Evolutionary conservation across 2,329 filamentous ascomycete species (phyloP), one percentile per base, ranked within the genome.

Genomic region (Thielaviopsis euricoi): DNA sequence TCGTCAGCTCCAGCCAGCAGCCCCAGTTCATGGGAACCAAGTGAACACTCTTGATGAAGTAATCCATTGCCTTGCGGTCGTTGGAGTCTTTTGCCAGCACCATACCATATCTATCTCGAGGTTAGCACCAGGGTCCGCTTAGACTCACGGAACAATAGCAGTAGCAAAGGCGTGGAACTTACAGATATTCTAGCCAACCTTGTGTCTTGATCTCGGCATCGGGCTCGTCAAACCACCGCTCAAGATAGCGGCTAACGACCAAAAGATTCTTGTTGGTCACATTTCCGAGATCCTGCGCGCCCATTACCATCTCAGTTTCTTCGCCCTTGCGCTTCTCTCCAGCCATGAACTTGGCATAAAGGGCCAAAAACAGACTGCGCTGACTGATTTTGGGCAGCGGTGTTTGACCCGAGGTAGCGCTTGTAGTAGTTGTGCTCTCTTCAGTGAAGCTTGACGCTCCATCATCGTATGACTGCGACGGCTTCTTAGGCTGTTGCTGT

Each of bases 291-390:
- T 98, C 93, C 60, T 90, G 84, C 1, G 93, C 91, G 0, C 93
- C 93, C 71, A 97, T 82, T 55, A 98, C 87, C 86, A 96, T 96
- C 71, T 98, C 93, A 22, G 87, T 89, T 59, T 97, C 91, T 70
- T 98, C 93, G 65, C 95, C 88, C 70, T 91, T 95, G 63, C 88
- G 83, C 75, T 97, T 96, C 74, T 98, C 93, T 1, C 93, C 93
- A 0, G 90, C 86, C 62, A 97, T 80, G 67, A 90, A 89, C 67
- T 91, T 94, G 51, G 93, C 88, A 66, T 98, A 98, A 3, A 97
- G 74, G 0, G 89, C 86, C 12, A 98, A 76, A 66, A 98, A 98
- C 21, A 97, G 71, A 56, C 91, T 89, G 71, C 91, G 94, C 68
- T 96, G 89, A 67, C 90, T 96, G 55, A 96, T 68, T 56, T 71